Conservation (phyloP, 1,284 basidiomycete genomes). For the Puccinia coronata region DNA sequence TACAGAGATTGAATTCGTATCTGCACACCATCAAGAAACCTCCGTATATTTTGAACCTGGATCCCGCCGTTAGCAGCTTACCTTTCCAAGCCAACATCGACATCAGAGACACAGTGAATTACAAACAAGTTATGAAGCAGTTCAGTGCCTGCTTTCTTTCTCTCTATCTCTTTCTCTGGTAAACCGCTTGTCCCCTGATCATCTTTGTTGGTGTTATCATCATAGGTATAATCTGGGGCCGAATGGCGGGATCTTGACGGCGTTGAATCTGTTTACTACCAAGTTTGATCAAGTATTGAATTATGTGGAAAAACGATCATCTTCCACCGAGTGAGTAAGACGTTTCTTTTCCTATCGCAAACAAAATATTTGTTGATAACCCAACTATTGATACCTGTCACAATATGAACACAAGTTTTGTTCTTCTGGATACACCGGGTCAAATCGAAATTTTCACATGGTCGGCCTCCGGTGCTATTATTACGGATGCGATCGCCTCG, state of each 20-base stretch:
- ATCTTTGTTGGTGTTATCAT: not conserved
- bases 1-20: constrained; percentile 79
- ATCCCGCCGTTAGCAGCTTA: constrained; percentile 87
- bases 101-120: constrained; percentile 95
- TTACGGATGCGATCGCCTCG: constrained; percentile 95
- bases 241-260: constrained; percentile 95
- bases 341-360: constrained; percentile 4
- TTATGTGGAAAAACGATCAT: constrained; percentile 85
- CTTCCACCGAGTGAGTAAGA: constrained; percentile 78
- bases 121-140: constrained; percentile 99
- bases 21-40: constrained; percentile 68
- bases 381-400: not conserved
- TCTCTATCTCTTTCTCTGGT: not conserved
- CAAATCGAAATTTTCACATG: constrained; percentile 99
- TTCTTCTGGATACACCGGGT: constrained; percentile 94
- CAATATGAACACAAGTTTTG: constrained; percentile 66
- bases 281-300: constrained; percentile 97
- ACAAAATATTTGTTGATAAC: not conserved
- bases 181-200: not conserved
- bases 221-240: constrained; percentile 95
- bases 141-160: constrained; percentile 63
- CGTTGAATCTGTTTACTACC: constrained; percentile 95
- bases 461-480: constrained; percentile 97
- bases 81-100: constrained; percentile 97
- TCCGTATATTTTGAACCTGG: constrained; percentile 95